Conservation (phyloP, 179 eudicot genomes). For the Spergularia azorica region DNA sequence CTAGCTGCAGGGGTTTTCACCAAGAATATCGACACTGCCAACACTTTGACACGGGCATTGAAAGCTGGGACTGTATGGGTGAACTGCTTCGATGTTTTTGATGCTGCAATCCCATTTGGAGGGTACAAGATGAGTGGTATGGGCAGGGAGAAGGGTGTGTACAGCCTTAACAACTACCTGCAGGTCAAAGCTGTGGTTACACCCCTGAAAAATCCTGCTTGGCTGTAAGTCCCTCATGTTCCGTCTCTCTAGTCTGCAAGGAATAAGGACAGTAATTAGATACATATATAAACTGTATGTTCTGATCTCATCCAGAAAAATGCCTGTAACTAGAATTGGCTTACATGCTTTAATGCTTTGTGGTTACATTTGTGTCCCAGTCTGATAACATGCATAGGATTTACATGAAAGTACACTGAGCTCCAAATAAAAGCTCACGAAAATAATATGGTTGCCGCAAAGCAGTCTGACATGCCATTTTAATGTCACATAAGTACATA, state of each 20-base stretch:
- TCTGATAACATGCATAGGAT: no score
- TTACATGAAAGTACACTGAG: no score
- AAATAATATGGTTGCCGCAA: no score
- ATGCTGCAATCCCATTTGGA: constrained; percentile 86
- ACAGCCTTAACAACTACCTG: constrained; percentile 74
- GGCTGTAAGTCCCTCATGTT: constrained; percentile 40
- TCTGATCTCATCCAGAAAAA: no score
- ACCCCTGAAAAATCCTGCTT: constrained; percentile 70
- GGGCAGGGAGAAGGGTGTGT: constrained; percentile 79
- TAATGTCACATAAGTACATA: no score
- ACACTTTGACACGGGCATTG: constrained; percentile 64
- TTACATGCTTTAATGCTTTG: no score
- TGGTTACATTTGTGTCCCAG: no score
- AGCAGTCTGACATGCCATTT: no score
- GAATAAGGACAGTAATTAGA: background rate
- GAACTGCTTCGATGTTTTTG: constrained; percentile 77
- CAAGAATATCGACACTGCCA: constrained; percentile 61
- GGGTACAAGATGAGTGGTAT: constrained; percentile 91
- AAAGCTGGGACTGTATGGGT: constrained; percentile 86
- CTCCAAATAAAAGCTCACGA: no score
- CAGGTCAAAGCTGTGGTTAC: constrained; percentile 84
- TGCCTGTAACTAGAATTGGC: no score
- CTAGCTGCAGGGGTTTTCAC: constrained; percentile 90
- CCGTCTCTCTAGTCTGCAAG: background rate
- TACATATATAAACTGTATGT: no score